Conservation (phyloP, 495 filamentous ascomycete species). For the Astrocystis sublimbata region DNA sequence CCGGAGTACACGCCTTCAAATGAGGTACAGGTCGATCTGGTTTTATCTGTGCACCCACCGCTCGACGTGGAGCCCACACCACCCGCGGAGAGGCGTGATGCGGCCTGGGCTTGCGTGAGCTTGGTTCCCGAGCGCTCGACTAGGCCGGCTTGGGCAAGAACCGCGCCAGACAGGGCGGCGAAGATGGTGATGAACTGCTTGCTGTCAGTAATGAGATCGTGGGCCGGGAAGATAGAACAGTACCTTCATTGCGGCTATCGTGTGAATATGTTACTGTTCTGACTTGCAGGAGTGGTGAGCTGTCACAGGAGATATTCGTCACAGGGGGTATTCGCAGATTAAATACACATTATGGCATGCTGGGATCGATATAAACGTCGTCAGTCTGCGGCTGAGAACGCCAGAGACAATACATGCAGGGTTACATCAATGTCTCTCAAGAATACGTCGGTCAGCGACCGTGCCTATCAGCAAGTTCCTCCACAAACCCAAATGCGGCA, state of each 20-base stretch:
- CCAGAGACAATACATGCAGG: background rate
- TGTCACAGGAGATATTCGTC: background rate
- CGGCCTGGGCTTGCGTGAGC: slow-evolving; percentile 22
- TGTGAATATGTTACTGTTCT: background rate
- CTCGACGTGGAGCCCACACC: slow-evolving; percentile 19
- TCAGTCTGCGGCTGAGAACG: background rate
- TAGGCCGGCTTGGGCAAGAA: slow-evolving; percentile 7
- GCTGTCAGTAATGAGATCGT: background rate
- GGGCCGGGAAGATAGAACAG: background rate
- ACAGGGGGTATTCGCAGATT: background rate
- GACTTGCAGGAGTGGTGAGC: background rate
- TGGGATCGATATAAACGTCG: background rate
- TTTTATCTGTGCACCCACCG: slow-evolving; percentile 19
- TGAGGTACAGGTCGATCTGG: slow-evolving; percentile 18
- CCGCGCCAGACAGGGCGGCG: background rate
- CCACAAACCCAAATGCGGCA: slow-evolving; percentile 6
- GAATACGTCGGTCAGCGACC: slow-evolving; percentile 7
- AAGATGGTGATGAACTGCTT: slow-evolving; percentile 2
- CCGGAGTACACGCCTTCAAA: slow-evolving; percentile 20
- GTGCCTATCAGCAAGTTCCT: background rate
- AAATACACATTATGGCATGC: background rate
- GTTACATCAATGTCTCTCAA: background rate
- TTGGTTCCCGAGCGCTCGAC: slow-evolving; percentile 17
- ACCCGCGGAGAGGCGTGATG: slow-evolving; percentile 9
- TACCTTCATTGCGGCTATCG: slow-evolving; percentile 8